Percentiles rank a stretch among this genome's conserved stretches.
phyloP scores from a whole-genome alignment of 2,329 filamentous ascomycete genomes.

The Cladosporium sphaerospermum region DNA sequence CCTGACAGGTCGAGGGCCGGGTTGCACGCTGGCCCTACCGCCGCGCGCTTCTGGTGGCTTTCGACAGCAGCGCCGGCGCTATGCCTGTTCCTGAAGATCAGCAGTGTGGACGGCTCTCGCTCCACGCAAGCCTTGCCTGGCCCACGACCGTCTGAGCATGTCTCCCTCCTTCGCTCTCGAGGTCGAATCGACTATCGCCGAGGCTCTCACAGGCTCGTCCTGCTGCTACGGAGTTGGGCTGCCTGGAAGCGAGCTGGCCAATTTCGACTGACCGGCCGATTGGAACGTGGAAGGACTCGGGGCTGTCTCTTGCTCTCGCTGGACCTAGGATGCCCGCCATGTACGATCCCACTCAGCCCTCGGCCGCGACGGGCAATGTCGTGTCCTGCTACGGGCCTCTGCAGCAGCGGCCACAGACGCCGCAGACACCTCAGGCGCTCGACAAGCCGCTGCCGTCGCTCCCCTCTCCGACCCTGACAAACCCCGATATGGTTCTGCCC shows the following conservation, averaged over 20 bases:
- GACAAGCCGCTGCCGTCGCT: conserved; percentile 35
- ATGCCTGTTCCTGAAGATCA: conserved; percentile 1
- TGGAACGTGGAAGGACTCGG: too few species aligned
- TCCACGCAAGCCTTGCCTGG: conserved; percentile 3
- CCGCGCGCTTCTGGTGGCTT: background rate
- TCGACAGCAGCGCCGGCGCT: background rate
- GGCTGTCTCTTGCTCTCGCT: too few species aligned
- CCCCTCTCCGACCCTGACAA: conserved; percentile 79
- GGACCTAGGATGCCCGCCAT: background rate
- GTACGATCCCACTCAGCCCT: background rate
- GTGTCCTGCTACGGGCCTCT: background rate
- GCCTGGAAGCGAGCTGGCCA: too few species aligned
- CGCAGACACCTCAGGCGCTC: background rate
- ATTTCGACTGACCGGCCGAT: too few species aligned
- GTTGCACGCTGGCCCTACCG: background rate
- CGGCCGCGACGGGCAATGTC: background rate
- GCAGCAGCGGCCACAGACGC: background rate
- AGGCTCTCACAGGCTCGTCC: too few species aligned
- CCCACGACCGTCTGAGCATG: background rate
- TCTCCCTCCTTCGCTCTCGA: background rate
- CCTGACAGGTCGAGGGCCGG: background rate
- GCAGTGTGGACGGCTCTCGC: background rate
- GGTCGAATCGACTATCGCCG: too few species aligned
- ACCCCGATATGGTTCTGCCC: conserved; percentile 90
- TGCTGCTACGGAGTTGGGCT: too few species aligned